Percentiles rank a stretch among this genome's conserved stretches.
phyloP scores from a whole-genome alignment of 257 asterid species.

The Parsonsia alboflavescens region DNA sequence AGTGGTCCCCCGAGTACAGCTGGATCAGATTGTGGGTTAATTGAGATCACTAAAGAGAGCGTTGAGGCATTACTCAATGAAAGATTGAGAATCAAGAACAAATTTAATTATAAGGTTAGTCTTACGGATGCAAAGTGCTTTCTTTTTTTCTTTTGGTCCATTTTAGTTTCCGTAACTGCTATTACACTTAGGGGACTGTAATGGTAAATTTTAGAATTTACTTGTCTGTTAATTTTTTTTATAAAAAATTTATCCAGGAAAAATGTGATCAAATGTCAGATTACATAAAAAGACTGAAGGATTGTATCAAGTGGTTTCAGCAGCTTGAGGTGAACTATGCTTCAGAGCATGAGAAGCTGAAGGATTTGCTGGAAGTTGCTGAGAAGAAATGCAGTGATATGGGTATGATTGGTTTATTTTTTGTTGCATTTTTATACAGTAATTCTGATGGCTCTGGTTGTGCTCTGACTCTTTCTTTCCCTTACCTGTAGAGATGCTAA shows the following conservation, averaged over 20 bases:
- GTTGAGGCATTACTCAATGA: constrained; percentile 66
- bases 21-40: constrained; percentile 50
- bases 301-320: constrained; percentile 78
- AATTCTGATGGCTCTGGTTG: neutral
- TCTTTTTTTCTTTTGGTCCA: neutral
- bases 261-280: constrained; percentile 67
- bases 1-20: constrained; percentile 67
- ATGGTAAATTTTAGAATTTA: neutral
- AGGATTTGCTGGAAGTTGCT: constrained; percentile 53
- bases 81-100: constrained; percentile 63
- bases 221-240: constrained; percentile 4
- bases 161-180: too few relatives aligned
- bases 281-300: constrained; percentile 63
- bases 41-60: constrained; percentile 69
- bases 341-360: constrained; percentile 49
- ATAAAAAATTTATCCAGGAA: constrained; percentile 37
- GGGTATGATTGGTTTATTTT: constrained; percentile 15
- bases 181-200: neutral
- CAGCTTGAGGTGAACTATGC: constrained; percentile 63
- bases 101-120: constrained; percentile 43
- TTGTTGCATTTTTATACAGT: constrained; percentile 7
- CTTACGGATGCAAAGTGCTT: neutral
- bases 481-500: constrained; percentile 45
- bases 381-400: constrained; percentile 45
- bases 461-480: neutral